Conservation (phyloP, 768 basidiomycete genomes). For the Mycena vulgaris region DNA sequence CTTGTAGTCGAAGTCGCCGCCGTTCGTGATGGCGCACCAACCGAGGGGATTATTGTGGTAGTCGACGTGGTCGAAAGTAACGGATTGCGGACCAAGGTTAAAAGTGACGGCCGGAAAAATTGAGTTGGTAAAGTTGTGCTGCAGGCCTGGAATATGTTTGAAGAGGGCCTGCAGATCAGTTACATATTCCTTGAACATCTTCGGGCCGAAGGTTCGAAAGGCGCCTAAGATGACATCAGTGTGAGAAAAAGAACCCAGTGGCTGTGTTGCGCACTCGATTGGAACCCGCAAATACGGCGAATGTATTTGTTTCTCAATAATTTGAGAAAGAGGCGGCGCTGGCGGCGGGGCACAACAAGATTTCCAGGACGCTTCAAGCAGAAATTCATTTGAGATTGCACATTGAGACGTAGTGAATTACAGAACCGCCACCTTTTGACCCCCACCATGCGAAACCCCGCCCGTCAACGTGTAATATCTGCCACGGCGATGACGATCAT, state of each 20-base stretch:
- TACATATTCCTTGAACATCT: slow-evolving; percentile 38
- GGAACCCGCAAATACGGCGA: slow-evolving; percentile 24
- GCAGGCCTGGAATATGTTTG: slow-evolving; percentile 22
- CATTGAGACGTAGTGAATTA: not conserved
- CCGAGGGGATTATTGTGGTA: slow-evolving; percentile 44
- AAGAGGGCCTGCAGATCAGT: slow-evolving; percentile 27
- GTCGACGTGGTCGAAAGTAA: slow-evolving; percentile 42
- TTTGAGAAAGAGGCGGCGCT: not conserved
- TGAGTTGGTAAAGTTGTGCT: slow-evolving; percentile 44
- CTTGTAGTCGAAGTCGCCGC: slow-evolving; percentile 42
- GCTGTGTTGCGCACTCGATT: slow-evolving; percentile 30
- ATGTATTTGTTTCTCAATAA: not conserved
- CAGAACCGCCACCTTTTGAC: slow-evolving; percentile 33
- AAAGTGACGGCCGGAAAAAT: slow-evolving; percentile 46
- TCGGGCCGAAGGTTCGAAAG: slow-evolving; percentile 42
- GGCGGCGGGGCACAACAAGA: not conserved
- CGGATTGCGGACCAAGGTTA: slow-evolving; percentile 44
- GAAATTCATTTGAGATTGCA: not conserved
- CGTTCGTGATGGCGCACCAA: slow-evolving; percentile 45
- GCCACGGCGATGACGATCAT: slow-evolving; percentile 40
- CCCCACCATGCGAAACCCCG: slow-evolving; percentile 49
- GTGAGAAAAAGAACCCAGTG: not conserved
- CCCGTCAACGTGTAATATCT: slow-evolving; percentile 35
- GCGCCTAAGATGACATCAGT: slow-evolving; percentile 19
- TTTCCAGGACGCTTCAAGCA: not conserved